Percentiles rank a stretch among this genome's conserved stretches.
These are phyloP conservation scores for Furcasterigmium furcatum DNA, from an alignment of 2,329 filamentous ascomycete species.

Conservation along the genomic window DNA sequence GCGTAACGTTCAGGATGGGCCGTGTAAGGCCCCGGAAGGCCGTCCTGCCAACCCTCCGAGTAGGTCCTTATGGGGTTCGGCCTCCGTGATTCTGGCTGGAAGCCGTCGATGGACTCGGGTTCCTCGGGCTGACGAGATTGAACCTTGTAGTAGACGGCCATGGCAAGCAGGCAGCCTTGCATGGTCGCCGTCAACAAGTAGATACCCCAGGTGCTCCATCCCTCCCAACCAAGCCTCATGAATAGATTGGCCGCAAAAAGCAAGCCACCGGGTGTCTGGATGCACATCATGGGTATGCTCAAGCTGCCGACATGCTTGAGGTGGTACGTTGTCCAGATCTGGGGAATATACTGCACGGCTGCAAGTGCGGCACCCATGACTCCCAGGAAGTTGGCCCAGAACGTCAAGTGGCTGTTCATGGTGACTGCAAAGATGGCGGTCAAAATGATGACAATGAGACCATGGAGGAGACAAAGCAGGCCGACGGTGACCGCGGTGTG, in stretches of 20 bases:
- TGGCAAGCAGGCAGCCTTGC: conserved; percentile 75
- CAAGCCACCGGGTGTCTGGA: conserved; percentile 91
- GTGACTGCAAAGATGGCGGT: conserved; percentile 65
- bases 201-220: conserved; percentile 96
- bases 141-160: conserved; percentile 78
- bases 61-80: conserved; percentile 39
- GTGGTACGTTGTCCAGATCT: conserved; percentile 87
- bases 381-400: conserved; percentile 84
- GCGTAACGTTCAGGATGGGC: conserved; percentile 50
- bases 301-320: conserved; percentile 85
- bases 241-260: conserved; percentile 85
- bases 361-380: conserved; percentile 76
- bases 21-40: conserved; percentile 46
- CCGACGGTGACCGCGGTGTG: conserved; percentile 77
- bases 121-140: conserved; percentile 30
- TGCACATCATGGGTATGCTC: conserved; percentile 97
- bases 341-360: conserved; percentile 87
- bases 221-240: conserved; percentile 71
- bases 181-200: conserved; percentile 82
- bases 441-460: conserved; percentile 66
- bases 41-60: conserved; percentile 48
- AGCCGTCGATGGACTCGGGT: not conserved
- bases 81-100: conserved; percentile 18
- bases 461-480: conserved; percentile 69
- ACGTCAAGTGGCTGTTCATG: conserved; percentile 60